phyloP scores from a whole-genome alignment of 306 rosid genomes.

The Quercus wislizeni region DNA sequence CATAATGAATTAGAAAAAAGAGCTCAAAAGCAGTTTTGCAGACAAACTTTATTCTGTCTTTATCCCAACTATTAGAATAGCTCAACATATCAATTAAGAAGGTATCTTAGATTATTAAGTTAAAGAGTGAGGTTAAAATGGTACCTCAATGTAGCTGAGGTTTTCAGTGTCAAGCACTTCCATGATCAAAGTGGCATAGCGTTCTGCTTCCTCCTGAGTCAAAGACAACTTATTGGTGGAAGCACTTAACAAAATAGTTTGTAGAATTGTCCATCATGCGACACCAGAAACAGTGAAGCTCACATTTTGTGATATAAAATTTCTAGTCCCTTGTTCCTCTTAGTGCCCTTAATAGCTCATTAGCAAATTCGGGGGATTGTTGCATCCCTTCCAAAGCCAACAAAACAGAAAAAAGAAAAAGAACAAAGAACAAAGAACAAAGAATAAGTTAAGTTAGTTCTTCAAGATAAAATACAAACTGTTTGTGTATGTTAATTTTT shows the following conservation, averaged over 20 bases:
- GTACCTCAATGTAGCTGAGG: slow-evolving; percentile 71
- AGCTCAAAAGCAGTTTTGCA: too few relatives aligned
- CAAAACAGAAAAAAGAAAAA: neutral
- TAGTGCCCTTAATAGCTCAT: slow-evolving; percentile 62
- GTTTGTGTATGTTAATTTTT: too few relatives aligned
- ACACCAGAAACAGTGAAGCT: slow-evolving; percentile 57
- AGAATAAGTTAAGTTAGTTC: slow-evolving; percentile 13
- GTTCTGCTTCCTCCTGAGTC: slow-evolving; percentile 76
- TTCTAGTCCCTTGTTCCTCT: slow-evolving; percentile 52
- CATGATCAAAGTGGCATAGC: slow-evolving; percentile 67
- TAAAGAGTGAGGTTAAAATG: neutral
- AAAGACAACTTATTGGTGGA: slow-evolving; percentile 62
- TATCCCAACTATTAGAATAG: too few relatives aligned
- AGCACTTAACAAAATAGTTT: slow-evolving; percentile 64
- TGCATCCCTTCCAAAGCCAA: slow-evolving; percentile 57
- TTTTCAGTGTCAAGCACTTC: slow-evolving; percentile 62
- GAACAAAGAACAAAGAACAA: neutral
- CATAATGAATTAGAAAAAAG: too few relatives aligned
- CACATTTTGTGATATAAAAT: slow-evolving; percentile 52
- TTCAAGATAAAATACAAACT: too few relatives aligned
- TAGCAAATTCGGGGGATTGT: slow-evolving; percentile 60
- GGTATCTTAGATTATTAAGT: neutral
- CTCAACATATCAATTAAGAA: too few relatives aligned
- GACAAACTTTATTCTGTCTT: too few relatives aligned
- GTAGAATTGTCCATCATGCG: slow-evolving; percentile 38